Base-by-base conservation (phyloP, 177 flowering plant genomes). In the Vitis hybrid region DNA sequence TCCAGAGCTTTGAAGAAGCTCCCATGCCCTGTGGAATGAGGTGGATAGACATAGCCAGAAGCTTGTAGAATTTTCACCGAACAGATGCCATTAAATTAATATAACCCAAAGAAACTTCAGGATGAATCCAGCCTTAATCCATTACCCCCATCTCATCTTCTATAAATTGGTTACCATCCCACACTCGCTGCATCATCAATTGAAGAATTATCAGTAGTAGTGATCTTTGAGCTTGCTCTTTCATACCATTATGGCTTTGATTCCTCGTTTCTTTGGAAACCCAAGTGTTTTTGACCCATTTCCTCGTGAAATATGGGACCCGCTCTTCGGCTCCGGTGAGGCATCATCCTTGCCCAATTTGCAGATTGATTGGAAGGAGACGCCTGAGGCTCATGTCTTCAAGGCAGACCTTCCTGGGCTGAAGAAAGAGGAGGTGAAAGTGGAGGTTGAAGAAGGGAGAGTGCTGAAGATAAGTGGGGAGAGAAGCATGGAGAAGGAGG, bases 401-500 rank as follows among this genome's bases (percentile, higher is more conserved):
- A 72, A 67, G 52, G 81, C 75, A 0, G 83, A 81, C 40, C 66
- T 81, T 24, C 83, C 83, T 3, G 81, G 82, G 40, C 58, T 79
- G 17, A 74, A 67, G 59, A 78, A 77, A 65, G 81, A 78, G 59
- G 81, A 78, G 49, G 74, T 76, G 69, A 80, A 77, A 70, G 77
- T 78, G 48, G 80, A 80, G 59, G 67, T 80, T 1, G 78, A 78
- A 57, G 79, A 79, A 50, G 80, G 69, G 56, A 69, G 62, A 35
- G 75, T 79, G 13, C 68, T 79, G 9, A 73, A 74, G 67, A 80
- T 80, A 11, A 78, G 81, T 30, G 85, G 85, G 6, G 83, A 77
- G 70, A 68, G 78, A 66, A 24, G 56, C 1, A 35, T 50, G 2
- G 78, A 82, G 66, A 70, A 79, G 56, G 82, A 76, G 56, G 79